Conservation (phyloP, 2,329 filamentous ascomycete species). For the Talaromyces marneffei region DNA sequence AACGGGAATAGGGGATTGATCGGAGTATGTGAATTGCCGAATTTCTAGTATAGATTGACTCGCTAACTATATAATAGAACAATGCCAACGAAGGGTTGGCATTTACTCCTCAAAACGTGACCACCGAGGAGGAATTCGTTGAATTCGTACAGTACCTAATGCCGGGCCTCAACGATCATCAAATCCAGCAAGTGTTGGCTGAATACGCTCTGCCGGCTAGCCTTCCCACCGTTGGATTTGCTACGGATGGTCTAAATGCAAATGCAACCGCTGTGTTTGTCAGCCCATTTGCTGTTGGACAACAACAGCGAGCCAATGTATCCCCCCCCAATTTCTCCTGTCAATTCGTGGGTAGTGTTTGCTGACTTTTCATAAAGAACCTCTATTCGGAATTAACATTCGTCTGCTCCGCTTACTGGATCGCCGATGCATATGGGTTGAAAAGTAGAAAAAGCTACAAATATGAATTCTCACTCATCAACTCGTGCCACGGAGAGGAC, state of each 20-base stretch:
- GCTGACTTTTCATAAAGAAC: constrained; percentile 28
- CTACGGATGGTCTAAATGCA: constrained; percentile 30
- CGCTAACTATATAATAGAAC: constrained; percentile 21
- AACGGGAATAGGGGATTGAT: constrained; percentile 29
- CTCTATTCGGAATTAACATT: constrained; percentile 53
- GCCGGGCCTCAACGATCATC: constrained; percentile 37
- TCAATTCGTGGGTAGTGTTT: not conserved
- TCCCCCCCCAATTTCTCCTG: not conserved
- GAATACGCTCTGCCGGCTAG: constrained; percentile 33
- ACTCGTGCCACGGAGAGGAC: constrained; percentile 60
- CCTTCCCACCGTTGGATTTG: constrained; percentile 24
- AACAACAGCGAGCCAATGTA: constrained; percentile 47
- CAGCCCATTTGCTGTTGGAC: constrained; percentile 45
- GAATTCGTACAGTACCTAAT: constrained; percentile 26
- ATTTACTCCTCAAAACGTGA: constrained; percentile 30
- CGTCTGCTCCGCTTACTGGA: constrained; percentile 52
- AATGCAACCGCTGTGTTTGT: constrained; percentile 46
- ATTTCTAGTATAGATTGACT: not conserved
- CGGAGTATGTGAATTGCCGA: constrained; percentile 22
- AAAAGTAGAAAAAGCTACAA: constrained; percentile 35
- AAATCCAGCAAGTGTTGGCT: constrained; percentile 36
- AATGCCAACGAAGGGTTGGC: constrained; percentile 40
- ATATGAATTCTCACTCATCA: constrained; percentile 57
- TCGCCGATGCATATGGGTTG: constrained; percentile 43
- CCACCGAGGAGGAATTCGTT: constrained; percentile 9